phyloP scores from a whole-genome alignment of 306 rosid species.

The Casuarina cunninghamiana region DNA sequence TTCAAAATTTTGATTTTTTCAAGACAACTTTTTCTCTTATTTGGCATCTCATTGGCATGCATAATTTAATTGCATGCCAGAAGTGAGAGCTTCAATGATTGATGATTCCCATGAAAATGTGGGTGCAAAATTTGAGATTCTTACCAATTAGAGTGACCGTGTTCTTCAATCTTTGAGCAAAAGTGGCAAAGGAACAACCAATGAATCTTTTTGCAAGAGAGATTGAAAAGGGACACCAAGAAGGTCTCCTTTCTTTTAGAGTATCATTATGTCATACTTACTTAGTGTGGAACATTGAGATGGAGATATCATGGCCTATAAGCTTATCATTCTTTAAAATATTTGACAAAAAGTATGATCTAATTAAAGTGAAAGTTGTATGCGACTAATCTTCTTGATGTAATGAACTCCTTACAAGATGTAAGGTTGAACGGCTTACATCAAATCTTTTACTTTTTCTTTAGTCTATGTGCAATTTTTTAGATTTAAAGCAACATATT shows the following conservation, averaged over 20 bases:
- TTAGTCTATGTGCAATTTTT: too few species aligned
- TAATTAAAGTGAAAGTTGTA: too few species aligned
- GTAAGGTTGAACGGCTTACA: too few species aligned
- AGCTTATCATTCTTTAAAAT: too few species aligned
- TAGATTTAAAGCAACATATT: too few species aligned
- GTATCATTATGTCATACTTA: neutral
- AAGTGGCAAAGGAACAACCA: neutral
- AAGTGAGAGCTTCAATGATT: neutral
- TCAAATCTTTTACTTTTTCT: too few species aligned
- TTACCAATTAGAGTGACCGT: neutral
- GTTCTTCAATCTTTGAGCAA: neutral
- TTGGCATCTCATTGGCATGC: neutral
- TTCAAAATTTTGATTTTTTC: neutral
- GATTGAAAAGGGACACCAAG: neutral
- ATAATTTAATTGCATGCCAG: neutral
- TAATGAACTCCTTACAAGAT: too few species aligned
- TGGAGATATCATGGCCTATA: too few species aligned
- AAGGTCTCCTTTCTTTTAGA: slow-evolving; percentile 4
- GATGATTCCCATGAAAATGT: neutral
- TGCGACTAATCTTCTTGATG: too few species aligned
- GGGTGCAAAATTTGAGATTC: too few species aligned
- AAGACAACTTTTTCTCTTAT: neutral
- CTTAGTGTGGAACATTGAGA: too few species aligned
- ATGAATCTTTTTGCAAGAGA: neutral
- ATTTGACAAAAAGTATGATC: too few species aligned